Conservation (phyloP, 2,329 filamentous ascomycete species). For the Aplosporella prunicola region DNA sequence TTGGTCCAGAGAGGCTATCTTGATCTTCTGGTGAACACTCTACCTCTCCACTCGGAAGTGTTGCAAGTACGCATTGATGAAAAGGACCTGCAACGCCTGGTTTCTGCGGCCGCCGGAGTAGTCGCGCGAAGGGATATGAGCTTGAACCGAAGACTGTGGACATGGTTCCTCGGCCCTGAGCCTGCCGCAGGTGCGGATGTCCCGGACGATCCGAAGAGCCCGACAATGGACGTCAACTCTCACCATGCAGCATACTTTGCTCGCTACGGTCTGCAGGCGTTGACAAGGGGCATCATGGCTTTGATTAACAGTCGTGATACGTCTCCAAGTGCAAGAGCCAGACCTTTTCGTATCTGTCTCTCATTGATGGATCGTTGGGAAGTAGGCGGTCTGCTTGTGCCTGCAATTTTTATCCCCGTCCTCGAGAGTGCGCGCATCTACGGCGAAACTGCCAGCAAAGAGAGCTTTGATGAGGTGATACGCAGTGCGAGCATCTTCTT, state of each 20-base stretch:
- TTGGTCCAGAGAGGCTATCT: conserved; percentile 91
- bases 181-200: conserved; percentile 33
- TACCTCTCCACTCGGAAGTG: conserved; percentile 75
- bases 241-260: conserved; percentile 65
- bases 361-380: conserved; percentile 99
- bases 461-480: conserved; percentile 75
- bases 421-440: conserved; percentile 72
- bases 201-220: conserved; percentile 24
- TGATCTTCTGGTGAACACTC: conserved; percentile 80
- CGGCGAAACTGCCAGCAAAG: conserved; percentile 54
- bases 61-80: conserved; percentile 64
- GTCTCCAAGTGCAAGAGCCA: conserved; percentile 59
- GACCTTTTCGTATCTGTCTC: conserved; percentile 82
- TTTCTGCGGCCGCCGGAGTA: conserved; percentile 76
- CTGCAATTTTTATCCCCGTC: conserved; percentile 78
- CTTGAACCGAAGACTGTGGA: conserved; percentile 87
- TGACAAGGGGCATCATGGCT: conserved; percentile 64
- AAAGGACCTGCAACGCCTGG: conserved; percentile 69
- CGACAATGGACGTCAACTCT: conserved; percentile 24
- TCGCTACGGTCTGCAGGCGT: conserved; percentile 61
- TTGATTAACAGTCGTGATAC: conserved; percentile 48
- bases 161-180: conserved; percentile 85
- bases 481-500: conserved; percentile 94
- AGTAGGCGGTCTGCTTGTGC: conserved; percentile 81
- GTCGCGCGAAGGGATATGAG: conserved; percentile 92